Conservation (phyloP, 78 protist genomes). For the Speleostelium caveatum region DNA sequence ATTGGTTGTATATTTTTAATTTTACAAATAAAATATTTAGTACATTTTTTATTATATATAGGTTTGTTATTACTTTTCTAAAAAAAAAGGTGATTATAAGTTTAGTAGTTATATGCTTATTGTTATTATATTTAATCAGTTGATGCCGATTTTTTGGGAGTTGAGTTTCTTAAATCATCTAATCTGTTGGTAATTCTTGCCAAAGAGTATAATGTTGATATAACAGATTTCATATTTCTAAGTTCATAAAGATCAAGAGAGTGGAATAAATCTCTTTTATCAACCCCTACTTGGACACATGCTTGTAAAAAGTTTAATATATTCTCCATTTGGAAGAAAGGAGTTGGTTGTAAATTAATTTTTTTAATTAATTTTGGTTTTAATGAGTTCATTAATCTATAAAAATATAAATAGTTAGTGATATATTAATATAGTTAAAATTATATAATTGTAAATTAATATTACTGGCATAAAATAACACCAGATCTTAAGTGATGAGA, state of each 20-base stretch:
- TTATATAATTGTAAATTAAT: neutral
- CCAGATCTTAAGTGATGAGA: conserved; percentile 15
- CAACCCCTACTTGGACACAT: conserved; percentile 5
- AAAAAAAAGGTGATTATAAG: too few species aligned
- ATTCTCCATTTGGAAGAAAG: neutral
- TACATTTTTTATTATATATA: neutral
- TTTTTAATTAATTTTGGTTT: neutral
- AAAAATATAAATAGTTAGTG: neutral
- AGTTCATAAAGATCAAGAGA: conserved; percentile 11
- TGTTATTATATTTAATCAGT: too few species aligned
- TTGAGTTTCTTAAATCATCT: conserved; percentile 4
- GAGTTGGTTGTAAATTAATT: conserved; percentile 2
- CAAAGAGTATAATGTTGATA: conserved; percentile 5
- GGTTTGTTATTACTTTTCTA: neutral
- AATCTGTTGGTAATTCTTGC: conserved; percentile 16
- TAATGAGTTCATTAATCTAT: conserved; percentile 17
- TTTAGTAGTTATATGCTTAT: too few species aligned
- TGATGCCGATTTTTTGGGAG: too few species aligned
- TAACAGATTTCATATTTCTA: conserved; percentile 9
- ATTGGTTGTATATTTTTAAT: neutral
- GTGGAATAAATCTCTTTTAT: conserved; percentile 2
- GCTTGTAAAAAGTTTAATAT: conserved; percentile 7
- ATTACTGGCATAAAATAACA: conserved; percentile 22
- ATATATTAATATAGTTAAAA: neutral
- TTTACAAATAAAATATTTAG: neutral